These are phyloP conservation scores for Chlorella sp. DNA, from an alignment of 139 green algal species.

Conservation along the genomic window DNA sequence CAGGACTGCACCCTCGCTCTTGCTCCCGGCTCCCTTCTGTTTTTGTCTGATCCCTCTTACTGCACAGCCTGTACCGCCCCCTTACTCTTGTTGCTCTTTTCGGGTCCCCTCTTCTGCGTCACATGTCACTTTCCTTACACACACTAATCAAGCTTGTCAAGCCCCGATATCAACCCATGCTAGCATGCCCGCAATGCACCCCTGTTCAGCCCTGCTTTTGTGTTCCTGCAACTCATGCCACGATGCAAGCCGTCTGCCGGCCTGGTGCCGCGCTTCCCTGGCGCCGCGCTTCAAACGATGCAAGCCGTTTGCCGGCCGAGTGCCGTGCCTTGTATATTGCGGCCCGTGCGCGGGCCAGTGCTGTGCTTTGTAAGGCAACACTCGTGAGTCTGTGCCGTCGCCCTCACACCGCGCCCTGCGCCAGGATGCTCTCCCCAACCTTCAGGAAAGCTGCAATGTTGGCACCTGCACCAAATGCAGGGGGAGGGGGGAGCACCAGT, in stretches of 20 bases:
- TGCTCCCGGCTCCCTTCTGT: too few species aligned
- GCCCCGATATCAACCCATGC: too few species aligned
- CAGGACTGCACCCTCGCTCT: too few species aligned
- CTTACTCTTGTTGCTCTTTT: neutral
- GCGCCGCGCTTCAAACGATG: too few species aligned
- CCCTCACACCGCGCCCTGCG: conserved; percentile 26
- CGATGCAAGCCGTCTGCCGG: neutral
- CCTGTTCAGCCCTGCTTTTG: neutral
- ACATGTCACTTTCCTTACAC: neutral
- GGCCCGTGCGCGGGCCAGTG: too few species aligned
- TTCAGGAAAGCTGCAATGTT: conserved; percentile 31
- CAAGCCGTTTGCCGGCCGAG: neutral
- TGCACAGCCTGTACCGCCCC: too few species aligned
- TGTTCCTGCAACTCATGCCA: neutral
- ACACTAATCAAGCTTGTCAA: neutral
- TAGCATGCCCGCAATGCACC: too few species aligned
- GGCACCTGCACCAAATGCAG: neutral
- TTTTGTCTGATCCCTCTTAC: too few species aligned
- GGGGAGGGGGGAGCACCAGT: neutral
- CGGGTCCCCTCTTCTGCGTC: neutral
- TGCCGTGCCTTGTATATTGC: too few species aligned
- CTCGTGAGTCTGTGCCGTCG: neutral
- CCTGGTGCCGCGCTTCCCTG: too few species aligned
- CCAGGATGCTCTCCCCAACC: conserved; percentile 20
- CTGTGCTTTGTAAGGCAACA: neutral